A percentile compares a stretch with the other conserved stretches of the same genome.
Evolutionary conservation across 148 eudicot species (phyloP).

Genomic region (Amaranthus cruentus): DNA sequence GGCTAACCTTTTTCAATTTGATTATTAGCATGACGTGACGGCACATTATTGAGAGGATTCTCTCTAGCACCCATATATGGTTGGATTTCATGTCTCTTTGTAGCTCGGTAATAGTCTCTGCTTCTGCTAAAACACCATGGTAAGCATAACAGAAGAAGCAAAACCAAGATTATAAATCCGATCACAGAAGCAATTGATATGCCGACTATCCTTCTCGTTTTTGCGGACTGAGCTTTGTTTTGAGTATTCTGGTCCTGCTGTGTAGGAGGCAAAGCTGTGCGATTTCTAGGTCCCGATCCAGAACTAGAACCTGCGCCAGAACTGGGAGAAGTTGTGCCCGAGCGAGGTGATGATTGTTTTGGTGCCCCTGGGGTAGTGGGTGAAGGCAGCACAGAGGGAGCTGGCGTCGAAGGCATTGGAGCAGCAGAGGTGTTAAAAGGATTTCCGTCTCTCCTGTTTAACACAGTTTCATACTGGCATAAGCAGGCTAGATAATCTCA

Average conservation of each 20-base stretch:
- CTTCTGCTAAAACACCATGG: constrained; percentile 57
- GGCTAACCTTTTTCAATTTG: constrained; percentile 51
- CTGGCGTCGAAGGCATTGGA: constrained; percentile 48
- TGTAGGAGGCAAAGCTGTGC: constrained; percentile 51
- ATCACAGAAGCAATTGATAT: constrained; percentile 59
- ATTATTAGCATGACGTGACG: constrained; percentile 37
- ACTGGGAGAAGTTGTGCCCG: constrained; percentile 21
- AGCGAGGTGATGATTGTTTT: constrained; percentile 23
- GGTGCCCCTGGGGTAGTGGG: constrained; percentile 28
- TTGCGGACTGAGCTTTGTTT: constrained; percentile 32
- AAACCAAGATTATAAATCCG: constrained; percentile 49
- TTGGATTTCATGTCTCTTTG: constrained; percentile 61
- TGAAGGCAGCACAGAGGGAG: constrained; percentile 27
- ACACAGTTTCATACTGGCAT: background rate
- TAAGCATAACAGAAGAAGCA: constrained; percentile 52
- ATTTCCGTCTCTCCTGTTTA: constrained; percentile 75
- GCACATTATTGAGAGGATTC: constrained; percentile 32
- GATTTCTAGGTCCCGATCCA: constrained; percentile 42
- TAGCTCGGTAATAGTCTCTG: constrained; percentile 34
- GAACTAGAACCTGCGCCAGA: constrained; percentile 32
- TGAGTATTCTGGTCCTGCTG: constrained; percentile 44
- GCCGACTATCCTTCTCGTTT: constrained; percentile 56
- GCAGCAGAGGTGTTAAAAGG: constrained; percentile 52
- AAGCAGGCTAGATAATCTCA: background rate
- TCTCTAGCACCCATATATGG: constrained; percentile 57